These are phyloP conservation scores for Pleomassaria siparia DNA, from an alignment of 2,329 filamentous ascomycete species.

Conservation along the genomic window DNA sequence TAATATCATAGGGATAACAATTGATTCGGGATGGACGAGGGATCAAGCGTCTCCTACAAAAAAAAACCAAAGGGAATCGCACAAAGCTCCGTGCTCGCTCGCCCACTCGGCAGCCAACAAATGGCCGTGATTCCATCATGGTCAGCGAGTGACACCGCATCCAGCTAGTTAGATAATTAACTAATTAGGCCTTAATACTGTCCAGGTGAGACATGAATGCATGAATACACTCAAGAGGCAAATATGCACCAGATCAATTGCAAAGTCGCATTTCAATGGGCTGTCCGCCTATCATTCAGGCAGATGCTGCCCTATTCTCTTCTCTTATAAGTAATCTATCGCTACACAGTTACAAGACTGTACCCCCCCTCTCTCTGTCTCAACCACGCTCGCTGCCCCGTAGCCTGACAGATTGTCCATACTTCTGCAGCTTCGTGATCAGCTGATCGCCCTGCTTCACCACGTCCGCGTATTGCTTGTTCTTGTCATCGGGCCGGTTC, in stretches of 20 bases:
- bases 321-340: constrained; percentile 2
- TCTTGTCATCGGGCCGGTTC: constrained; percentile 97
- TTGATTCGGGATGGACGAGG: too few species aligned
- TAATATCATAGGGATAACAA: too few species aligned
- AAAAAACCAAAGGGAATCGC: neutral
- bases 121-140: neutral
- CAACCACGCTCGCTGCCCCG: constrained; percentile 90
- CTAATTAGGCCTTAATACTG: too few species aligned
- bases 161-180: neutral
- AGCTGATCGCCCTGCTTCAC: constrained; percentile 97
- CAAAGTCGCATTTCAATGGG: neutral
- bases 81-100: neutral
- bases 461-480: constrained; percentile 98
- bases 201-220: neutral
- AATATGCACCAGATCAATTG: too few species aligned
- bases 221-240: too few species aligned
- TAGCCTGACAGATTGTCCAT: constrained; percentile 92
- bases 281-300: neutral
- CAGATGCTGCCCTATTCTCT: neutral
- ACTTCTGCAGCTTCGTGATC: constrained; percentile 99
- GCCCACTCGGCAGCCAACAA: neutral
- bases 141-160: constrained; percentile 3
- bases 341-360: neutral
- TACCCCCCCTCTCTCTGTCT: neutral
- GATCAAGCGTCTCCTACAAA: neutral